Evolutionary conservation across 75 land plant species (phyloP).

Genomic region (Larix kaempferi): DNA sequence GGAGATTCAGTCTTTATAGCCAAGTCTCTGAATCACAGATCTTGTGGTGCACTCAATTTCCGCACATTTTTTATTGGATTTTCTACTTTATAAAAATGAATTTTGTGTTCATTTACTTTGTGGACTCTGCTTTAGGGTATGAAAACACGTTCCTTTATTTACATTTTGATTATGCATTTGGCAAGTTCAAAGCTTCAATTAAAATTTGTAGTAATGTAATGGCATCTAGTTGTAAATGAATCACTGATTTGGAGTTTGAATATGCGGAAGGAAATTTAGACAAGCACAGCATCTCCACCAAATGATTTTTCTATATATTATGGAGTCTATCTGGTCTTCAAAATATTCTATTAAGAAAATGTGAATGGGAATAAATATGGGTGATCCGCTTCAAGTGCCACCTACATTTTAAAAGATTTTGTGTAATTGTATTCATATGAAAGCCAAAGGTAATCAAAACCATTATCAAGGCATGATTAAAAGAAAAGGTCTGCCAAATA

Average conservation of each 20-base stretch:
- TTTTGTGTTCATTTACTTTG: background rate
- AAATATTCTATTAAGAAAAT: background rate
- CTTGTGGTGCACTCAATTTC: background rate
- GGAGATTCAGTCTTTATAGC: background rate
- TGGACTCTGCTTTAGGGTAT: background rate
- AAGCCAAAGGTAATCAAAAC: background rate
- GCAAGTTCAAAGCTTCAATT: too few relatives aligned
- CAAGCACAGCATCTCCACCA: background rate
- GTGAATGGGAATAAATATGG: background rate
- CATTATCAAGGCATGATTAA: background rate
- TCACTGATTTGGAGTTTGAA: background rate
- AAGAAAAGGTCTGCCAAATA: background rate
- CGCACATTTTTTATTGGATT: background rate
- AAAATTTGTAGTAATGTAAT: background rate
- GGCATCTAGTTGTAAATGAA: background rate
- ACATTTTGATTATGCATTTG: background rate
- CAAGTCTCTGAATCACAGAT: background rate
- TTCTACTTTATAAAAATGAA: background rate
- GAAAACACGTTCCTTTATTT: background rate
- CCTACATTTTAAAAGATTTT: background rate
- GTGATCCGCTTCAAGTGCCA: too few relatives aligned
- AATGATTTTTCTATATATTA: background rate
- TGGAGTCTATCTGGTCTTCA: background rate
- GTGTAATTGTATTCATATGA: background rate
- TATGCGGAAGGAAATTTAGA: background rate